Base-by-base conservation (phyloP, 208 protist genomes). In the Angomonas deanei region DNA sequence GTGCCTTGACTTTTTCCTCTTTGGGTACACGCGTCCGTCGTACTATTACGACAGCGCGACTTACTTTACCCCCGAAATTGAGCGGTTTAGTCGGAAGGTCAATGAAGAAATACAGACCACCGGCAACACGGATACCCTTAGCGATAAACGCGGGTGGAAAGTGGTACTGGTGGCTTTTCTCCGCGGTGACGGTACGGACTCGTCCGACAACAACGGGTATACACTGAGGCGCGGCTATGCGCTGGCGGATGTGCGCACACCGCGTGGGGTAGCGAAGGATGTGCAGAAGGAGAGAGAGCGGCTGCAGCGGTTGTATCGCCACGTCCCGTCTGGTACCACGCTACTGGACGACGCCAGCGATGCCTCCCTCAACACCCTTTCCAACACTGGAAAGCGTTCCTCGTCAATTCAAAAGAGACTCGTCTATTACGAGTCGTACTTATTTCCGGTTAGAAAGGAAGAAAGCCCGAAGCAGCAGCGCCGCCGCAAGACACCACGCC, bases 21-120 rank as follows among this genome's bases (percentile, higher is more conserved):
- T 30, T 2, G 21, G 13, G 19, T 59, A 76, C 11, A 27, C 57
- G 1, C 53, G 68, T 15, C 80, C 78, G 2, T 30, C 34, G 19
- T 91, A 88, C 74, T 70, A 54, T 0, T 77, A 74, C 64, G 68
- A 82, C 61, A 69, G 68, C 15, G 64, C 64, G 13, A 57, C 74
- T 10, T 60, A 72, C 4, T 42, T 62, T 0, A 75, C 59, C 23
- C 68, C 69, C 15, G 56, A 72, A n/a, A 65, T 65, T 33, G 76
- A 74, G 65, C 50, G 70, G 21, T 26, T 80, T n/a, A 79, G 79
- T 31, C 63, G 66, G 17, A 71, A 60, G n/a, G n/a, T 78, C 26
- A 72, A 78, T 30, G 32, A 47, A 15, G 56, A 74, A 42, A 69
- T 70, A 42, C 8, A 42, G 8, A 15, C 8, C 11, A 42, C 8